These are phyloP conservation scores for Boletus hoseneyae DNA, from an alignment of 1,284 basidiomycete species.

Conservation along the genomic window DNA sequence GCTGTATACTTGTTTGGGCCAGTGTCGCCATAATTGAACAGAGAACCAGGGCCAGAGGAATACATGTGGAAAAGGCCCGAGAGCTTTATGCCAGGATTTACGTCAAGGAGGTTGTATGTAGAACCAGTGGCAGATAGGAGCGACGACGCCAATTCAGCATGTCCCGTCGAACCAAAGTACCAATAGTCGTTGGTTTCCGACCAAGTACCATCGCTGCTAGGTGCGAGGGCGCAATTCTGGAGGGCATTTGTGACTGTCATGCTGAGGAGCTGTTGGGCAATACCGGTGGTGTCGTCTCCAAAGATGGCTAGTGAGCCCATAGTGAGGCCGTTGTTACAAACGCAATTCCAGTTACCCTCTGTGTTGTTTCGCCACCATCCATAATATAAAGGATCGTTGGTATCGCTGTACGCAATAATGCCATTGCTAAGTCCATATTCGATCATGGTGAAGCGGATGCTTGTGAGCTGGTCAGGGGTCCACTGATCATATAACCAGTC, in stretches of 20 bases:
- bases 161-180: slow-evolving; percentile 93
- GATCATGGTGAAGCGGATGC: slow-evolving; percentile 76
- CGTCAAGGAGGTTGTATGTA: slow-evolving; percentile 68
- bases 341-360: slow-evolving; percentile 95
- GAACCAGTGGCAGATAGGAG: slow-evolving; percentile 86
- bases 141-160: slow-evolving; percentile 88
- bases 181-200: slow-evolving; percentile 94
- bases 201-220: slow-evolving; percentile 86
- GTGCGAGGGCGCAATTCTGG: slow-evolving; percentile 70
- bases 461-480: slow-evolving; percentile 67
- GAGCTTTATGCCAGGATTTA: slow-evolving; percentile 68
- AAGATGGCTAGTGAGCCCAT: slow-evolving; percentile 89
- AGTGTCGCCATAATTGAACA: slow-evolving; percentile 92
- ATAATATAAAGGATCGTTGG: slow-evolving; percentile 36
- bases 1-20: slow-evolving; percentile 94
- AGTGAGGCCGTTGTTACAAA: slow-evolving; percentile 90
- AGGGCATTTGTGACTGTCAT: slow-evolving; percentile 74
- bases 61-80: slow-evolving; percentile 94
- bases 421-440: slow-evolving; percentile 75
- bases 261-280: slow-evolving; percentile 65
- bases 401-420: slow-evolving; percentile 45
- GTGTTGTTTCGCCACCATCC: slow-evolving; percentile 63
- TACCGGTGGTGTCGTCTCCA: slow-evolving; percentile 77
- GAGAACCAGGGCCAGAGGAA: slow-evolving; percentile 76
- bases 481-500: slow-evolving; percentile 94